Conservation (phyloP, 2,329 filamentous ascomycete genomes). For the Aaosphaeria pasadenensis region DNA sequence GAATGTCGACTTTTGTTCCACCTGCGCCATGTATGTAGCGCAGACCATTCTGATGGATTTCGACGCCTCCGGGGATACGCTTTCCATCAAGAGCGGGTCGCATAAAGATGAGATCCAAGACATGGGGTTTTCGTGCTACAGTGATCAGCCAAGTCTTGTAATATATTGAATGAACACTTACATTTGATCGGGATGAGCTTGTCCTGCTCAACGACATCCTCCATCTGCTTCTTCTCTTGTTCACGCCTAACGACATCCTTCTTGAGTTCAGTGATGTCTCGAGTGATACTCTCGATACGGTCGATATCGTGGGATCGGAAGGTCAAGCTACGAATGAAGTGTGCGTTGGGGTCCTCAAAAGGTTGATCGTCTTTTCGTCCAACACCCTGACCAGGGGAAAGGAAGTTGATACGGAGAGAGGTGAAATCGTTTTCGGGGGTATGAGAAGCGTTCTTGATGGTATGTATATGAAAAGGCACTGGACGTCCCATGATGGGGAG, state of each 20-base stretch:
- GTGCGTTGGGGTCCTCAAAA: slow-evolving; percentile 92
- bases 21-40: slow-evolving; percentile 79
- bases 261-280: slow-evolving; percentile 94
- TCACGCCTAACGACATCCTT: slow-evolving; percentile 88
- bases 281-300: slow-evolving; percentile 85
- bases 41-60: slow-evolving; percentile 98
- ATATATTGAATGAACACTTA: slow-evolving; percentile 45
- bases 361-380: slow-evolving; percentile 96
- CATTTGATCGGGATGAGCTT: slow-evolving; percentile 93
- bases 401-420: slow-evolving; percentile 93
- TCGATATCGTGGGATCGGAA: slow-evolving; percentile 88
- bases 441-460: slow-evolving; percentile 98
- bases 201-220: slow-evolving; percentile 98
- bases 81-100: slow-evolving; percentile 95
- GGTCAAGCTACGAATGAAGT: slow-evolving; percentile 93
- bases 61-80: slow-evolving; percentile 89
- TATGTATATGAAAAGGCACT: slow-evolving; percentile 96
- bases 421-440: slow-evolving; percentile 94
- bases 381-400: slow-evolving; percentile 95
- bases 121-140: slow-evolving; percentile 79
- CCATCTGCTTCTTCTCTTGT: slow-evolving; percentile 99
- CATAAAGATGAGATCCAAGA: slow-evolving; percentile 92
- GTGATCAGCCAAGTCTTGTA: slow-evolving; percentile 6
- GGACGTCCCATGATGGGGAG: slow-evolving; percentile 96
- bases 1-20: slow-evolving; percentile 81